A percentile compares a stretch with the other conserved stretches of the same genome.
Conservation (phyloP, 2,329 filamentous ascomycete genomes). For the Diplodia corticola region DNA sequence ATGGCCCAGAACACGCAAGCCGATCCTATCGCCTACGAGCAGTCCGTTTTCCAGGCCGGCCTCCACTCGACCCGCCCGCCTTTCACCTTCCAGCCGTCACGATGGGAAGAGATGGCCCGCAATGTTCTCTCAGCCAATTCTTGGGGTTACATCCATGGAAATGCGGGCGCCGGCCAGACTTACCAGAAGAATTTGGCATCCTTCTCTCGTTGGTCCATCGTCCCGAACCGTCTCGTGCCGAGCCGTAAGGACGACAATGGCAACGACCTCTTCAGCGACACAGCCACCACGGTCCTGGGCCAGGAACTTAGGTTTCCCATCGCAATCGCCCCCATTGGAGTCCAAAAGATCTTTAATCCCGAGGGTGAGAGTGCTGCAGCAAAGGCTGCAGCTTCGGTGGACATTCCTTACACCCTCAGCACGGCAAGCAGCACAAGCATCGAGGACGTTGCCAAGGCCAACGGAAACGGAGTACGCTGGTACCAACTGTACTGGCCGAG, state of each 20-base stretch:
- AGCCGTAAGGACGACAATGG: conserved; percentile 2
- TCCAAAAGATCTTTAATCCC: conserved; percentile 66
- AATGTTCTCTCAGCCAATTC: conserved; percentile 33
- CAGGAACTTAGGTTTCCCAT: conserved; percentile 25
- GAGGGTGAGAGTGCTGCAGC: conserved; percentile 67
- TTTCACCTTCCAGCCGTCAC: conserved; percentile 36
- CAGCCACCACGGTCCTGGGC: conserved; percentile 33
- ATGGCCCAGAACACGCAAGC: neutral
- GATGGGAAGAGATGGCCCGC: conserved; percentile 33
- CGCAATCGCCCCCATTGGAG: conserved; percentile 65
- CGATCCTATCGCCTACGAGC: conserved; percentile 30
- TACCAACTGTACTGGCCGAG: conserved; percentile 75
- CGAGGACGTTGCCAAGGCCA: conserved; percentile 64
- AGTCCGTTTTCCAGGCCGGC: conserved; percentile 35
- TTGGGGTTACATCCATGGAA: conserved; percentile 39
- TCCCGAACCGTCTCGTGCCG: conserved; percentile 25
- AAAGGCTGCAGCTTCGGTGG: conserved; percentile 59
- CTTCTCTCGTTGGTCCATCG: conserved; percentile 31
- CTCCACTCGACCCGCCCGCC: conserved; percentile 36
- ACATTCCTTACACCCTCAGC: conserved; percentile 66
- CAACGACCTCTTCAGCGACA: conserved; percentile 4
- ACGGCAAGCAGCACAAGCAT: conserved; percentile 65
- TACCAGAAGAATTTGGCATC: conserved; percentile 33
- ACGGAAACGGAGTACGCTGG: conserved; percentile 62
- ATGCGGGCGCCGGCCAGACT: conserved; percentile 36